Base-by-base conservation (phyloP, 495 filamentous ascomycete genomes). In the Aspergillus haitiensis region DNA sequence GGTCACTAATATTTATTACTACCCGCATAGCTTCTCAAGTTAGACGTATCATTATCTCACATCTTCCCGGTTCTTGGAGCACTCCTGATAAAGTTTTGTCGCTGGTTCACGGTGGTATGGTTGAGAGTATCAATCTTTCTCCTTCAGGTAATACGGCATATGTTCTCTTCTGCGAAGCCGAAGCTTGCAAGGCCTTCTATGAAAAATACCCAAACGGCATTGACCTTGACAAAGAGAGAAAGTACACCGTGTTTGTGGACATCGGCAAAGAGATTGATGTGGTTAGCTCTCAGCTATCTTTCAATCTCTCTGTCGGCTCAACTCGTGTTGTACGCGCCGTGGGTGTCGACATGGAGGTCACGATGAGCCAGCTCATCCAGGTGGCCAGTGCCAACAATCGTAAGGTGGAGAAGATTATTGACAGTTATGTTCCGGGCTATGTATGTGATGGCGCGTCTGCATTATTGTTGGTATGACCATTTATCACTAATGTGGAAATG, bases 141-240 rank as follows among this genome's bases (percentile, higher is more conserved):
- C 49, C 61, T 5, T 32, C 60, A 7, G 66, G 63, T 8, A 65
- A 51, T 21, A 5, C 15, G 5, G 74, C 75, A 13, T 59, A 70
- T 13, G 59, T 82, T 13, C 66, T 70, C 37, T 84, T 83, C 67
- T 68, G 75, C 46, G 67, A 75, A 7, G 52, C 65, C 7, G 70
- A 66, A 16, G 74, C 72, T 6, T 77, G 70, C 56, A 55, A 69
- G 46, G 71, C 70, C 3, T 80, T 71, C 61, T 77, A 74, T 59
- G 66, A 71, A 10, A 70, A 66, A 31, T 76, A 78, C 15, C 71
- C 64, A 31, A 80, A 80, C 42, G 79, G 79, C n/a, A 70, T 81
- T 44, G 65, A 64, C 37, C 73, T 76, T 9, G 58, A 64, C 12
- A 67, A 64, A 36, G 63, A 72, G 21, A 58, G 56, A 11, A 60